Base-by-base conservation (phyloP, 208 protist species). In the Crithidia thermophila region DNA sequence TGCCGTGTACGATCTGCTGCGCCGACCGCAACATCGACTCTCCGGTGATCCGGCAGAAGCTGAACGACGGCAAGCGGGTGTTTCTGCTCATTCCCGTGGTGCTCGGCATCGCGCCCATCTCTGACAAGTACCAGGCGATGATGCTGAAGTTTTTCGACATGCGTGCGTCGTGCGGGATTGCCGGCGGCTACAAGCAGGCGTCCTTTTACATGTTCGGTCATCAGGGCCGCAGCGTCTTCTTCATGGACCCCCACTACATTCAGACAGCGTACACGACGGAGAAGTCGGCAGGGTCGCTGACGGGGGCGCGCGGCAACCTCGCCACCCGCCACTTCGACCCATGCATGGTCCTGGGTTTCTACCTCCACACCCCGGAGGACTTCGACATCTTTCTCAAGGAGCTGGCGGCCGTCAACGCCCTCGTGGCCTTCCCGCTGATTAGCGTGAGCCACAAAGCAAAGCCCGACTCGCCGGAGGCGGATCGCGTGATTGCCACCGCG, bases 231-330 rank as follows among this genome's bases (percentile, higher is more conserved):
- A 71, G 63, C 16, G 59, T 95, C 7, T 77, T 93, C 36, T 86
- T 75, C 67, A 39, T 90, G 9, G 87, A 95, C 64, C 90, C 90
- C 18, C 90, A 95, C 58, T 90, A 81, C 64, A 61, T 90, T 1
- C 81, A 95, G 64, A 63, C 47, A 2, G 90, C 86, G 4, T 91
- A 87, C 46, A 75, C 53, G 4, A 80, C 67, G 28, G 39, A 72
- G 34, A 78, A 72, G 39, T 79, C 50, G 8, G 23, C 28, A n/a
- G 78, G 81, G 18, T 28, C 18, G 1, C 46, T 72, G 4, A 36
- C 33, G 0, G 61, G 66, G 0, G 36, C 42, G 16, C 65, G 68
- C 14, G 68, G 66, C 16, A 56, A 62, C 10, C 34, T 75, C 14
- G 14, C 21, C 0, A 37, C 71, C 4, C 16, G 52, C 2, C 42